Base-by-base conservation (phyloP, 768 basidiomycete genomes). In the Terana coerulea region DNA sequence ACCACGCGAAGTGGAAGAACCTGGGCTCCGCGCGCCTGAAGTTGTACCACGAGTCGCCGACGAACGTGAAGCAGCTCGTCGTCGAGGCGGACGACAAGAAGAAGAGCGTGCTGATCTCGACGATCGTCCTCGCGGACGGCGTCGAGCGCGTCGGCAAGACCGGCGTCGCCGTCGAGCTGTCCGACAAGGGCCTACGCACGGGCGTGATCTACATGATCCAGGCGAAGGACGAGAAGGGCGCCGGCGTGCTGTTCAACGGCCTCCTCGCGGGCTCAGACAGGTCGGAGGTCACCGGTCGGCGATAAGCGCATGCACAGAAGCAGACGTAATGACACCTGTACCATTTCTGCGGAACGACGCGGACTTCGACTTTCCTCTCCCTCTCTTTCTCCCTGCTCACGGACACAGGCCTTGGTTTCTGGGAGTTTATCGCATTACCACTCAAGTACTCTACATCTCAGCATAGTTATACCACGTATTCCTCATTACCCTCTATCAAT, bases 101-200 rank as follows among this genome's bases (percentile, higher is more conserved):
- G 50, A 86, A 84, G 60, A 75, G 83, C 4, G 74, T 92, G 58
- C 68, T 98, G 35, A 94, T 99, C 56, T 95, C 92, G 35, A 98
- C 97, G 5, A 97, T 98, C 55, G 91, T 99, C 26, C 74, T 98
- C 46, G 91, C 86, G 4, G 95, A 98, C 66, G 97, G 95, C 7
- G 95, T 98, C 24, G 97, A 99, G 70, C 78, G 95, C 40, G 95
- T 99, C n/a, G 97, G 91, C 19, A 98, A 95, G 72, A 98, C 95
- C 2, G 97, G 97, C 12, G 87, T 99, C 34, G 97, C 97, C 39
- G 86, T 99, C 56, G 95, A 98, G 69, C 71, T 99, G 46, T 94
- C 91, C 67, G 91, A 95, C 72, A 77, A 84, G 51, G 97, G 97
- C n/a, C 68, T 80, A 43, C 80, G 95, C 53, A 95, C 95, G 12